phyloP scores from a whole-genome alignment of 2,329 filamentous ascomycete species.

The Cyphellophora europaea region DNA sequence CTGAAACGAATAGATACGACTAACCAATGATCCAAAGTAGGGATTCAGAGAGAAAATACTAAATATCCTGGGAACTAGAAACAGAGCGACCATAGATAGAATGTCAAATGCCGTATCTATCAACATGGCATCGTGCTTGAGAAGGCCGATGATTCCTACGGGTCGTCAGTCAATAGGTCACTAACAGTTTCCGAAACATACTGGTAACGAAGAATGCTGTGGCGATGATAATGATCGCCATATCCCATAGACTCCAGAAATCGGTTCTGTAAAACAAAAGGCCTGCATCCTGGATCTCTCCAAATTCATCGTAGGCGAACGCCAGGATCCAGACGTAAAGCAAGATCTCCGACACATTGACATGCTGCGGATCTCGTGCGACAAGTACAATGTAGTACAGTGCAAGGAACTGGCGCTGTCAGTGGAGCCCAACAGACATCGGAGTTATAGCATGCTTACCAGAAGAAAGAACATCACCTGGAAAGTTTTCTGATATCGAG shows the following conservation, averaged over 20 bases:
- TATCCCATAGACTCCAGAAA: conserved; percentile 68
- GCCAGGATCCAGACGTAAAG: conserved; percentile 81
- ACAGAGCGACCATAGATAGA: conserved; percentile 77
- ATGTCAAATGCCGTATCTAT: conserved; percentile 79
- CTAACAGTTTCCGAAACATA: conserved; percentile 37
- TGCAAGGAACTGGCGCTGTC: conserved; percentile 60
- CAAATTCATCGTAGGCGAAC: conserved; percentile 80
- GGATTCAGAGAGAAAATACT: conserved; percentile 78
- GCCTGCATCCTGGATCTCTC: conserved; percentile 77
- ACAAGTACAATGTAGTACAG: conserved; percentile 84
- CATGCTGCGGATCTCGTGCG: conserved; percentile 54
- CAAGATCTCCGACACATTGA: conserved; percentile 61
- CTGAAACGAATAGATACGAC: conserved; percentile 9
- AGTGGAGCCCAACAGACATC: too few species aligned
- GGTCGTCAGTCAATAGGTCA: conserved; percentile 1
- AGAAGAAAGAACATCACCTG: conserved; percentile 69
- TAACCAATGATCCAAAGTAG: conserved; percentile 72
- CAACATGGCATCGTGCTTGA: conserved; percentile 49
- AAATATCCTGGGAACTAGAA: conserved; percentile 81
- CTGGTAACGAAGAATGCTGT: conserved; percentile 61
- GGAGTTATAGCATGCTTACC: too few species aligned
- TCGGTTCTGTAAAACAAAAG: conserved; percentile 77
- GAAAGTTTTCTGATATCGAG: conserved; percentile 75
- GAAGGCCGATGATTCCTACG: conserved; percentile 58
- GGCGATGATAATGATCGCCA: conserved; percentile 66